Percentiles rank a stretch among this genome's conserved stretches.
These are phyloP conservation scores for Penicillium sp. DNA, from an alignment of 2,329 filamentous ascomycete genomes.

Conservation along the genomic window DNA sequence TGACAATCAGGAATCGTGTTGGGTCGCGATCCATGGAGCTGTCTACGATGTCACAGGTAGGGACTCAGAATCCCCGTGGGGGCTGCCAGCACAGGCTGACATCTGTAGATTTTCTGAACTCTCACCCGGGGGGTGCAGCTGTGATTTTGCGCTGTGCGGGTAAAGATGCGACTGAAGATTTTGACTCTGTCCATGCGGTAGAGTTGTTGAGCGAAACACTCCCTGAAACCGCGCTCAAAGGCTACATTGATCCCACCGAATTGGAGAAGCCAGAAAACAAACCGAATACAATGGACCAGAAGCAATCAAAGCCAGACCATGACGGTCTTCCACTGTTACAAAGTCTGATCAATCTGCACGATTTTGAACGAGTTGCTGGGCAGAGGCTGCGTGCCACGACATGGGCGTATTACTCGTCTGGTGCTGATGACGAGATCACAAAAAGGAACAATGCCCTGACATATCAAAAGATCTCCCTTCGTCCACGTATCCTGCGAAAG, in stretches of 20 bases:
- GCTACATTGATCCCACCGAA: slow-evolving; percentile 22
- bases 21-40: slow-evolving; percentile 52
- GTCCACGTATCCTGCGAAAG: slow-evolving; percentile 47
- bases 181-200: slow-evolving; percentile 35
- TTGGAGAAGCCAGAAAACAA: not conserved
- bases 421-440: slow-evolving; percentile 52
- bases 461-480: slow-evolving; percentile 48
- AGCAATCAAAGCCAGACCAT: not conserved
- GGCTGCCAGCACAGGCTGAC: not conserved
- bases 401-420: slow-evolving; percentile 50
- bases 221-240: slow-evolving; percentile 23
- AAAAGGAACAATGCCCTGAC: slow-evolving; percentile 43
- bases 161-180: slow-evolving; percentile 36
- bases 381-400: slow-evolving; percentile 28
- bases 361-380: slow-evolving; percentile 38
- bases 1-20: slow-evolving; percentile 48
- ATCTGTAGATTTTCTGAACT: slow-evolving; percentile 30
- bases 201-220: slow-evolving; percentile 32
- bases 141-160: slow-evolving; percentile 37
- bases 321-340: slow-evolving; percentile 26
- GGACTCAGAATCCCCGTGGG: not conserved
- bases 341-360: slow-evolving; percentile 37
- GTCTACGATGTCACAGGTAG: slow-evolving; percentile 51
- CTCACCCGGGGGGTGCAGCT: slow-evolving; percentile 34
- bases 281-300: not conserved